Base-by-base conservation (phyloP, 176 grass and related monocot genomes). In the Rhipidocladum racemiflorum region DNA sequence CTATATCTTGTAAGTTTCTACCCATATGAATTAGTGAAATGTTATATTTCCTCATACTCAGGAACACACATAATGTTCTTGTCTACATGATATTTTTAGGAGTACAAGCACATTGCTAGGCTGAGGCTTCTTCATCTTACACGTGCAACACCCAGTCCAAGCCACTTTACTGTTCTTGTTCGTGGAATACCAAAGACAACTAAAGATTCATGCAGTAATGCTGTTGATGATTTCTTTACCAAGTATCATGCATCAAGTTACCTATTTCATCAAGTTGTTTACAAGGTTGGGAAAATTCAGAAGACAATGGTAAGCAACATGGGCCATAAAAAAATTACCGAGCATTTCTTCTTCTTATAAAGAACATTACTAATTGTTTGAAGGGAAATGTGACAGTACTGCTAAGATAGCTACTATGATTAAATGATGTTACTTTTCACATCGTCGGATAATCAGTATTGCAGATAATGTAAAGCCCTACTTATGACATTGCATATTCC, bases 181-280 rank as follows among this genome's bases (percentile, higher is more conserved):
- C 91, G 91, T 28, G 90, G 91, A 38, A 90, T 95, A 77, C 96
- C 92, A 69, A 99, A 87, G 79, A 74, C 83, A 60, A 79, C 3
- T 64, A 88, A 91, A 83, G 80, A 87, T 85, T 55, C 92, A 20
- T 86, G 88, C 60, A 86, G 74, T 88, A 77, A 88, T 80, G 75
- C 88, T 77, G 80, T 99, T 56, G 75, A 24, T 50, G 83, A 88
- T 59, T 99, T 93, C 82, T 99, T 95, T 85, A 93, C 89, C 61
- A 93, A 88, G 54, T 99, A 95, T 76, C 90, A 99, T 85, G 83
- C 49, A 35, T 91, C 96, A n/a, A 95, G 91, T 87, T 99, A 99
- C 80, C 84, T 93, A 28, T 91, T 91, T 63, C 93, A 99, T 89
- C 93, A 99, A 89, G 67, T 95, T 76, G 83, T 95, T 75, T 90